A percentile compares a stretch with the other conserved stretches of the same genome.
Evolutionary conservation across 1,284 basidiomycete species (phyloP).

Genomic region (Anthracocystis panici-leucophaei): DNA sequence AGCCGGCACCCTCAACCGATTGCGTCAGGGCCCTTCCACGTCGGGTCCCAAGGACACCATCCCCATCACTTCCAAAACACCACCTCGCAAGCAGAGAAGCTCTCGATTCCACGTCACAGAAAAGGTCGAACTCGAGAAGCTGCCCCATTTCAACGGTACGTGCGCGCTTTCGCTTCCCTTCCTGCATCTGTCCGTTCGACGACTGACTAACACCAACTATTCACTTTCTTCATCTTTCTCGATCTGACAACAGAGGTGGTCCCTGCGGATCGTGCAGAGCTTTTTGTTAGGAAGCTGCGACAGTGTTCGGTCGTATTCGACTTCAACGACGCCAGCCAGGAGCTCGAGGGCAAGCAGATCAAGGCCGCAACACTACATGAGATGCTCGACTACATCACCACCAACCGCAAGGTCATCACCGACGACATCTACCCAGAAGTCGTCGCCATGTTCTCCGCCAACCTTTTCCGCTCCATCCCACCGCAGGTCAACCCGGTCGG

Average conservation of each 20-base stretch:
- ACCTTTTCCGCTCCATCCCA: conserved; percentile 99
- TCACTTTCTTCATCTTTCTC: neutral
- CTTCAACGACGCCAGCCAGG: conserved; percentile 96
- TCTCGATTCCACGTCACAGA: conserved; percentile 92
- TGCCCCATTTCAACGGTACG: conserved; percentile 91
- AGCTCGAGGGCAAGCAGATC: conserved; percentile 97
- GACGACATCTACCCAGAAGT: conserved; percentile 99
- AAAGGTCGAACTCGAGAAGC: conserved; percentile 92
- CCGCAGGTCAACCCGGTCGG: conserved; percentile 98
- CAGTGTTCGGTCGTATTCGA: conserved; percentile 98
- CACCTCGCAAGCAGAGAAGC: conserved; percentile 68
- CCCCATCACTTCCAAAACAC: conserved; percentile 64
- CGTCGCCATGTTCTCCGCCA: conserved; percentile 89
- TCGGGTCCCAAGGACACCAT: conserved; percentile 66
- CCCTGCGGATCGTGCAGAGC: conserved; percentile 84
- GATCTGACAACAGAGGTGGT: conserved; percentile 80
- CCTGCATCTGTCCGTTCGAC: neutral
- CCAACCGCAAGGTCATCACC: conserved; percentile 94
- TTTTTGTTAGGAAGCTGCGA: conserved; percentile 94
- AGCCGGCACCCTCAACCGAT: conserved; percentile 57
- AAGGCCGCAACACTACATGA: conserved; percentile 98
- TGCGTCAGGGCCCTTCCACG: conserved; percentile 52
- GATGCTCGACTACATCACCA: conserved; percentile 99
- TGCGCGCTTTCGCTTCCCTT: conserved; percentile 43
- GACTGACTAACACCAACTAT: neutral